Base-by-base conservation (phyloP, 306 rosid species). In the Lupinus albus region DNA sequence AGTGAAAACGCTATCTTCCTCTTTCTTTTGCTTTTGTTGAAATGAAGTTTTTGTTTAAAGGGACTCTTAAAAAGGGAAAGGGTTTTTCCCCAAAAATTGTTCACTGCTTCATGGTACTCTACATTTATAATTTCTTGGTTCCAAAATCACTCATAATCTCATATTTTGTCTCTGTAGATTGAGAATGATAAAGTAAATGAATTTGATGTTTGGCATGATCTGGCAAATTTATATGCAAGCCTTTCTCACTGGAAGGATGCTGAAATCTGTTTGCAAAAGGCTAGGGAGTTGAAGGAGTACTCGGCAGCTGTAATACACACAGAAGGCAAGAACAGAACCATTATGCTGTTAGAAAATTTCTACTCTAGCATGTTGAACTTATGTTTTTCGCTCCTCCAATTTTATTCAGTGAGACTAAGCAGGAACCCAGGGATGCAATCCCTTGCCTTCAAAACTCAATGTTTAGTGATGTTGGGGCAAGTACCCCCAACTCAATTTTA, bases 161-260 rank as follows among this genome's bases (percentile, higher is more conserved):
- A 54, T 3, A 7, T 76, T 64, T 81, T 53, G 15, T 64, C 45
- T 57, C 75, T 71, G 53, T 79, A 94, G 99, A 70, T 65, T 56
- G 87, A 78, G 64, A 91, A 83, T 67, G 86, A 94, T 68, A 85
- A 81, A 78, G 82, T 90, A 68, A 61, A 84, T 30, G 99, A 90
- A 65, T 79, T 80, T 68, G 97, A 94, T 20, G 87, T 90, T 78
- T 94, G 99, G 99, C 93, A 90, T 48, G 99, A 94, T 72, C 84
- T 94, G 51, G 88, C 97, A 73, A 83, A 81, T 74, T 83, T 94
- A 58, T 94, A 94, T 79, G 85, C 95, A 32, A 90, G 91, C 65
- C 97, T 94, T 73, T 88, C 95, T 60, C 87, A 76, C 73, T 94
- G 94, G 97, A 88, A 82, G 72, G 99, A 94, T 79, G 96, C 96